phyloP scores from a whole-genome alignment of 202 grass and related monocot genomes.

The Bolboschoenoplectus hybrid region DNA sequence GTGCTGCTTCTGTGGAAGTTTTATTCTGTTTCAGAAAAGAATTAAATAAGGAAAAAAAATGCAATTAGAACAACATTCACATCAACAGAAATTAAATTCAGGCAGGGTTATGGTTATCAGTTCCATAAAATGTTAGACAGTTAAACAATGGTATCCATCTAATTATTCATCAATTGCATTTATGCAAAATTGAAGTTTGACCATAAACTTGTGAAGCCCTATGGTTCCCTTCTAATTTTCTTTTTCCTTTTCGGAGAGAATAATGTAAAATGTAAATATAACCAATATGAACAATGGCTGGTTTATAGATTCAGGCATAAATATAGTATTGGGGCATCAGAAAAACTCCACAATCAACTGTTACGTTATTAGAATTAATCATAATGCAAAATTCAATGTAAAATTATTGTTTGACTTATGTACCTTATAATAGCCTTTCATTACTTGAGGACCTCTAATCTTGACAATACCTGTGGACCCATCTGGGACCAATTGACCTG shows the following conservation, averaged over 20 bases:
- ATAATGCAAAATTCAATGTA: background rate
- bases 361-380: background rate
- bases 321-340: background rate
- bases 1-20: conserved; percentile 54
- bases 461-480: conserved; percentile 89
- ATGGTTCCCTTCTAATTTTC: background rate
- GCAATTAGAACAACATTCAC: background rate
- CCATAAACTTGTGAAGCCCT: background rate
- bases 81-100: conserved; percentile 9
- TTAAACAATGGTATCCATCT: background rate
- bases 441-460: conserved; percentile 83
- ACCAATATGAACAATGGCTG: background rate
- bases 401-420: background rate
- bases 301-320: background rate
- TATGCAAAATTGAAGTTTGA: background rate
- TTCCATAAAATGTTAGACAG: background rate
- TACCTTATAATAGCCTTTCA: conserved; percentile 99
- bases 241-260: background rate
- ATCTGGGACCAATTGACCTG: conserved; percentile 61
- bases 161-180: background rate
- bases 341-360: background rate
- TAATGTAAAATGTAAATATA: background rate
- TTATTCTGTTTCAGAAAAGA: conserved; percentile 55
- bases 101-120: background rate
- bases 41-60: background rate